Evolutionary conservation across 768 basidiomycete species (phyloP), one percentile per base, ranked within the genome.

Genomic region (Piloderma croceum): DNA sequence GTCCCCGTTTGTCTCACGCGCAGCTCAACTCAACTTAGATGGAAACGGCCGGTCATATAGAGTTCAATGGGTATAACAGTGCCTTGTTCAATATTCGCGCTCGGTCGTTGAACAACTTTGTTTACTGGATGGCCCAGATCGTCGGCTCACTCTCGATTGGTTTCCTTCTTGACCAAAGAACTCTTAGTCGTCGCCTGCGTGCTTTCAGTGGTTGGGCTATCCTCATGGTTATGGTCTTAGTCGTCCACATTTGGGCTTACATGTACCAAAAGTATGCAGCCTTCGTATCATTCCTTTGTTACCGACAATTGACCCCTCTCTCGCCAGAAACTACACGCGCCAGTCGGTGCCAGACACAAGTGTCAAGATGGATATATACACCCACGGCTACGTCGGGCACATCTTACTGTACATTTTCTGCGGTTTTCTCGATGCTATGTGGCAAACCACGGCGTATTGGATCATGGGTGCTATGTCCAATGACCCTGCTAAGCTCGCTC

Each of bases 391-490:
- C 53, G 59, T 70, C 7, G 73, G 68, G 32, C 70, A 70, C 37
- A 63, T 80, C 5, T 71, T 71, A 61, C 60, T 90, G 5, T 88
- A 80, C 60, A 74, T 85, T 47, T 75, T 80, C 60, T 84, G 77
- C 46, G 83, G 86, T 20, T 53, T 90, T 9, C 69, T 88, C 44
- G 89, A 90, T 47, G 70, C 87, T 2, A 81, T 86, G 76, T 90
- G 87, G 84, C 89, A 90, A 57, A 88, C 83, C 2, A 77, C 78
- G 1, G 77, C 80, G 5, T 87, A 88, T 57, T 87, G 84, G 83
- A 66, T 85, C 50, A 81, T 87, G 75, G 87, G 87, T 29, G 81
- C 83, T 10, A 85, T 91, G 81, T 85, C 83, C 17, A 89, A 90
- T 49, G 79, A 89, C 57, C 77, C 83, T 6, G 75, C 71, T 2